Percentiles rank a stretch among this genome's conserved stretches.
phyloP scores from a whole-genome alignment of 2,329 filamentous ascomycete genomes.

The Rutstroemia sp. region DNA sequence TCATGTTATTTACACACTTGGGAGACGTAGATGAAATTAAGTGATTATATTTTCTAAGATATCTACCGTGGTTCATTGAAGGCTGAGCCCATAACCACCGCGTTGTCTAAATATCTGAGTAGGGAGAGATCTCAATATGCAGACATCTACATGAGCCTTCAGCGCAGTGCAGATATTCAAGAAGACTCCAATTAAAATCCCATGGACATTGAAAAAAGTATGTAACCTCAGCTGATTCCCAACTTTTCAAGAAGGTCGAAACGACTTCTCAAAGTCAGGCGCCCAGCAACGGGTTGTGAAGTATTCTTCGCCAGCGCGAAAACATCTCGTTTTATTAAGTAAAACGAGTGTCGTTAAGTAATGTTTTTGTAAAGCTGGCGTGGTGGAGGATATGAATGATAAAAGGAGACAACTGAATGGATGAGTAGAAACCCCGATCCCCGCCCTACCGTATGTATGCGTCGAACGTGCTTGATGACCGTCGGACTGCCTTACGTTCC shows the following conservation, averaged over 20 bases:
- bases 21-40: too few relatives aligned
- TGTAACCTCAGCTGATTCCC: conserved; percentile 71
- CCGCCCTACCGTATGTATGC: too few relatives aligned
- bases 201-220: conserved; percentile 4
- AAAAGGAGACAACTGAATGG: not conserved
- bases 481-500: too few relatives aligned
- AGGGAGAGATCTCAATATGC: not conserved
- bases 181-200: not conserved
- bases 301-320: conserved; percentile 64
- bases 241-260: conserved; percentile 54
- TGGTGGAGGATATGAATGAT: not conserved
- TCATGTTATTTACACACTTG: too few relatives aligned
- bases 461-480: too few relatives aligned
- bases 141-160: not conserved
- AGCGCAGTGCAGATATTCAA: not conserved
- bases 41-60: too few relatives aligned
- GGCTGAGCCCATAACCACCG: too few relatives aligned
- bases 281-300: conserved; percentile 59
- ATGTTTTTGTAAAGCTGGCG: conserved; percentile 15
- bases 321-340: conserved; percentile 45
- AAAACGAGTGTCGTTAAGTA: conserved; percentile 13
- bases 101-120: not conserved
- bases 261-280: conserved; percentile 60
- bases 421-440: too few relatives aligned
- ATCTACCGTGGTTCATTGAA: too few relatives aligned